These are phyloP conservation scores for Trypanosoma theileri DNA, from an alignment of 208 protist genomes.

Conservation along the genomic window DNA sequence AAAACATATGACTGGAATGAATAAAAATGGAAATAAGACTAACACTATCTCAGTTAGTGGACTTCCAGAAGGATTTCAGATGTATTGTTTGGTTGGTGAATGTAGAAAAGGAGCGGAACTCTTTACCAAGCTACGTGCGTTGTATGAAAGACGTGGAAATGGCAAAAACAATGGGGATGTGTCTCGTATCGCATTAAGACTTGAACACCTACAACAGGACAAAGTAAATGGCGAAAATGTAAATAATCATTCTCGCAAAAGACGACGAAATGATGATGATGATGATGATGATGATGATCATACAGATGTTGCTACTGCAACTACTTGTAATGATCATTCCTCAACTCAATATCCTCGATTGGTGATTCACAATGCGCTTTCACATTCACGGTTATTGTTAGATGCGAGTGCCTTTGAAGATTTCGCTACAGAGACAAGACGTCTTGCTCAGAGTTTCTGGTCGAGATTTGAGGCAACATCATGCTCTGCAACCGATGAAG, in stretches of 20 bases:
- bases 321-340: too few relatives aligned
- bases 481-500: background rate
- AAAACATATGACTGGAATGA: background rate
- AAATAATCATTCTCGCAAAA: constrained; percentile 18
- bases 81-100: constrained; percentile 19
- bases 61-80: constrained; percentile 22
- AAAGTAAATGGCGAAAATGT: background rate
- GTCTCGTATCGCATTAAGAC: constrained; percentile 11
- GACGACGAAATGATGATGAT: constrained; percentile 5
- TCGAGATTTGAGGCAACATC: constrained; percentile 24
- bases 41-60: background rate
- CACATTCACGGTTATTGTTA: constrained; percentile 47
- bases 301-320: too few relatives aligned
- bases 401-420: constrained; percentile 57
- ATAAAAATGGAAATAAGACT: background rate
- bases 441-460: constrained; percentile 20
- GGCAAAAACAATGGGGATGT: background rate
- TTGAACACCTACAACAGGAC: background rate
- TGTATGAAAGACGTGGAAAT: constrained; percentile 5
- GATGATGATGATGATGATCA: background rate
- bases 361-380: constrained; percentile 57
- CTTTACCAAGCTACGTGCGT: constrained; percentile 4
- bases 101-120: constrained; percentile 11
- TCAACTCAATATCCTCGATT: constrained; percentile 18
- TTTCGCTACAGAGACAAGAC: constrained; percentile 31